Percentiles rank a stretch among this genome's conserved stretches.
Conservation (phyloP, 805 yeast species). For the Yarrowia sp. region DNA sequence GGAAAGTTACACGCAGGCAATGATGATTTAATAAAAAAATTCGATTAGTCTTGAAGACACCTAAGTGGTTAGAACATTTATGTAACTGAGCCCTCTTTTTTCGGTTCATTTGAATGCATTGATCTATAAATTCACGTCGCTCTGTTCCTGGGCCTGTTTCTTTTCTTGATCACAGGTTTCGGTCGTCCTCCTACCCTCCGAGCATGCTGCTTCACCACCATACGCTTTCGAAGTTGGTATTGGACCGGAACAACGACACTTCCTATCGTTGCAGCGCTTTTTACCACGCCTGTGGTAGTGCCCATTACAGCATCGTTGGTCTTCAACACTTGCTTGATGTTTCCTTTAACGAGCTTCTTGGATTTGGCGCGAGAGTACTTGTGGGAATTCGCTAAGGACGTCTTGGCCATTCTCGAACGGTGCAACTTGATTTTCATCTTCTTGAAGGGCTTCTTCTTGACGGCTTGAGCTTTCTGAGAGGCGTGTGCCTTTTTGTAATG, state of each 20-base stretch:
- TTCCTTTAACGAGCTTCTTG: background rate
- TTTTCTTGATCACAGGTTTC: background rate
- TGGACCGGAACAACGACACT: constrained; percentile 13
- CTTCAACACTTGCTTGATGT: constrained; percentile 1
- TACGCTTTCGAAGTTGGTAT: background rate
- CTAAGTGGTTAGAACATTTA: constrained; percentile 25
- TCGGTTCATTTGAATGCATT: background rate
- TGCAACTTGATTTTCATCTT: background rate
- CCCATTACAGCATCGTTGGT: background rate
- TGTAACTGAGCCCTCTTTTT: constrained; percentile 15
- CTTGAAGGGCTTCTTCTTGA: background rate
- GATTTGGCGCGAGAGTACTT: constrained; percentile 7
- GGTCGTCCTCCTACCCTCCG: background rate
- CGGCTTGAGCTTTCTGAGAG: background rate
- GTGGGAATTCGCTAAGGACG: background rate
- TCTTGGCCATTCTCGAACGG: background rate
- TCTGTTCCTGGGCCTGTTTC: background rate
- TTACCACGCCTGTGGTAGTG: constrained; percentile 6
- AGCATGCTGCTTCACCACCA: constrained; percentile 9
- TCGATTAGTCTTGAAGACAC: constrained; percentile 27
- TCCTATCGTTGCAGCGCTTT: background rate
- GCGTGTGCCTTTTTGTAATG: background rate
- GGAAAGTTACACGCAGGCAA: background rate
- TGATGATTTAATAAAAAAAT: constrained; percentile 17
- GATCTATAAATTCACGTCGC: background rate